phyloP scores from a whole-genome alignment of 2,329 filamentous ascomycete species.

The Aspergillus chevalieri region DNA sequence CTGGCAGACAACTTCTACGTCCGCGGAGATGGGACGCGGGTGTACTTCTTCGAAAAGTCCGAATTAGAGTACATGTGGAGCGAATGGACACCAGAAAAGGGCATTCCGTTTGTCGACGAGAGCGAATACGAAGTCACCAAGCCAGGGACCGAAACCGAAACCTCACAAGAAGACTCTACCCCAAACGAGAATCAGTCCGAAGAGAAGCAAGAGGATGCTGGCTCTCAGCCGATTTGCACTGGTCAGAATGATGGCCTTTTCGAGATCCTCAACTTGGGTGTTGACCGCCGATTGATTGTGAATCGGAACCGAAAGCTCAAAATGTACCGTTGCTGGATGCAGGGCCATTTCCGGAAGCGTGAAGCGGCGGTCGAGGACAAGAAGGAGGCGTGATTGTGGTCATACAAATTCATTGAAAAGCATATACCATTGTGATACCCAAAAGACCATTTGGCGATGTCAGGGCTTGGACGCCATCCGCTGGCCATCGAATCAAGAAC shows the following conservation, averaged over 20 bases:
- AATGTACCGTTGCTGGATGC: slow-evolving; percentile 90
- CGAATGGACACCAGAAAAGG: slow-evolving; percentile 38
- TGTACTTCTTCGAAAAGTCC: slow-evolving; percentile 92
- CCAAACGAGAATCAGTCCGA: not conserved
- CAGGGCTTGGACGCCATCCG: too few relatives aligned
- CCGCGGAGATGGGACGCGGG: slow-evolving; percentile 85
- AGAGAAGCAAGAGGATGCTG: not conserved
- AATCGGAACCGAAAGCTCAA: slow-evolving; percentile 87
- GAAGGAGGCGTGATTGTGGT: slow-evolving; percentile 5
- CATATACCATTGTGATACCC: not conserved
- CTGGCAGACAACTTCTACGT: slow-evolving; percentile 97
- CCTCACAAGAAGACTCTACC: not conserved
- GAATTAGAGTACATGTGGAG: slow-evolving; percentile 77
- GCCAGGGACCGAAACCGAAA: not conserved
- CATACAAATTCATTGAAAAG: not conserved
- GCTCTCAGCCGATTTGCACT: not conserved
- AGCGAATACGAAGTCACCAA: slow-evolving; percentile 5
- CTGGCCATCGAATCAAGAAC: too few relatives aligned
- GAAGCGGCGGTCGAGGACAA: slow-evolving; percentile 2
- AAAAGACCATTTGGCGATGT: not conserved
- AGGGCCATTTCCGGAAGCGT: slow-evolving; percentile 40
- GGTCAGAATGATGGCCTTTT: slow-evolving; percentile 43
- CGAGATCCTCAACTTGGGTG: slow-evolving; percentile 68
- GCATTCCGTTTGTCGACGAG: slow-evolving; percentile 18
- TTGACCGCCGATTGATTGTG: slow-evolving; percentile 83